Base-by-base conservation (phyloP, 805 yeast genomes). In the Yamadazyma sp. region DNA sequence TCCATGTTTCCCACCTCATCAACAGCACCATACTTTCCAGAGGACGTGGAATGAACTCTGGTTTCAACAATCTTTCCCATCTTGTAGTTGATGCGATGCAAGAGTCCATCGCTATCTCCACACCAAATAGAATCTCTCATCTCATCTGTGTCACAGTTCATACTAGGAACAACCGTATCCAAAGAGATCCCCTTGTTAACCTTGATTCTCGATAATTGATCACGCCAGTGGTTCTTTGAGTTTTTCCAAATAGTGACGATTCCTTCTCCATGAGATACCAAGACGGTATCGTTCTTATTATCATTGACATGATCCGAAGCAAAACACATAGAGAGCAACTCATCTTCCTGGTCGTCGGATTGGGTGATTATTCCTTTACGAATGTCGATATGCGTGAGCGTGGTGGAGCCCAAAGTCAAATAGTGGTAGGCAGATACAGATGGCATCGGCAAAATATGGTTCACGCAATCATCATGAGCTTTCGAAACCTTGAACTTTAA, bases 301-400 rank as follows among this genome's bases (percentile, higher is more conserved):
- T 50, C 60, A 25, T 53, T 58, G 9, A 58, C 47, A 2, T 75
- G 75, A 45, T 82, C 85, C 1, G 65, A 50, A 1, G 81, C 74
- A 63, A 81, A 78, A 25, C 85, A 67, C 50, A 87, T 82, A 39
- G 89, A 72, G 28, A 91, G 62, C n/a, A 91, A 62, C 55, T 91
- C 99, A 53, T 91, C 98, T 48, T 84, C 96, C 62, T 91, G 99
- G 55, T 88, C 90, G 45, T 90, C 98, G 24, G 90, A 80, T 26
- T 73, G 73, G 3, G 75, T 62, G 1, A 82, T 58, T 2, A 80
- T 71, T 4, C 84, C 85, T 49, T 83, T 85, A 32, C 96, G 67
- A 3, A 83, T 70, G 57, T 91, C 97, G 51, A 90, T 71, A 41
- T 82, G 82, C 1, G 88, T 74, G 28, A 91, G 64, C 0, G 90